Conservation (phyloP, 495 filamentous ascomycete genomes). For the Barbatosphaeria neglecta region DNA sequence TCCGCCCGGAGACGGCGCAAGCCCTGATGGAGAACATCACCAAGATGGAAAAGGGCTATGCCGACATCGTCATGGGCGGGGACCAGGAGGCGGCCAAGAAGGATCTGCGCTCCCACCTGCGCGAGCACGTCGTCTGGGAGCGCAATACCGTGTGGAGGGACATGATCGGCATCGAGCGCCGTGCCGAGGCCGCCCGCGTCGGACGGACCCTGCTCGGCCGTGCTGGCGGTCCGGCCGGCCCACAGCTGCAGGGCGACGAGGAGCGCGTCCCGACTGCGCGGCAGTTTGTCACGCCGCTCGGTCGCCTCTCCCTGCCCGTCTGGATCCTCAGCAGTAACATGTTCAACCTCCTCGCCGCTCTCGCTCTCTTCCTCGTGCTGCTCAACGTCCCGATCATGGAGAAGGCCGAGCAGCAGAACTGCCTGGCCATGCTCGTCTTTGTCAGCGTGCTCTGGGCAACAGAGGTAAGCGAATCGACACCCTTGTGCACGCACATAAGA, state of each 20-base stretch:
- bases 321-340: slow-evolving; percentile 81
- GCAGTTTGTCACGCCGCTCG: slow-evolving; percentile 70
- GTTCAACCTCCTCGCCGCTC: slow-evolving; percentile 57
- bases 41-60: slow-evolving; percentile 68
- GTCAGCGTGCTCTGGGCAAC: slow-evolving; percentile 95
- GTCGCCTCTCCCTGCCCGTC: slow-evolving; percentile 56
- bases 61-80: slow-evolving; percentile 67
- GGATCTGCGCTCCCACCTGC: slow-evolving; percentile 79
- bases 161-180: slow-evolving; percentile 95
- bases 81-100: slow-evolving; percentile 61
- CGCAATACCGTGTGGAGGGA: slow-evolving; percentile 98
- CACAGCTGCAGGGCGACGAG: slow-evolving; percentile 73
- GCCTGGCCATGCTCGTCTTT: slow-evolving; percentile 84
- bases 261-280: slow-evolving; percentile 40
- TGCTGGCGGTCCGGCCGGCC: slow-evolving; percentile 54
- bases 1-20: slow-evolving; percentile 56
- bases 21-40: slow-evolving; percentile 57
- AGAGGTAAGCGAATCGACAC: no score
- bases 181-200: slow-evolving; percentile 89
- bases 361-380: slow-evolving; percentile 60
- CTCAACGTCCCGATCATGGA: slow-evolving; percentile 68
- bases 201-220: slow-evolving; percentile 73
- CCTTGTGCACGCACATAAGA: slow-evolving; percentile 11
- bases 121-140: slow-evolving; percentile 98
- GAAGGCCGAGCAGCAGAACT: slow-evolving; percentile 84